Evolutionary conservation across 305 asterid genomes (phyloP).

Genomic region (Plantago coronopus): DNA sequence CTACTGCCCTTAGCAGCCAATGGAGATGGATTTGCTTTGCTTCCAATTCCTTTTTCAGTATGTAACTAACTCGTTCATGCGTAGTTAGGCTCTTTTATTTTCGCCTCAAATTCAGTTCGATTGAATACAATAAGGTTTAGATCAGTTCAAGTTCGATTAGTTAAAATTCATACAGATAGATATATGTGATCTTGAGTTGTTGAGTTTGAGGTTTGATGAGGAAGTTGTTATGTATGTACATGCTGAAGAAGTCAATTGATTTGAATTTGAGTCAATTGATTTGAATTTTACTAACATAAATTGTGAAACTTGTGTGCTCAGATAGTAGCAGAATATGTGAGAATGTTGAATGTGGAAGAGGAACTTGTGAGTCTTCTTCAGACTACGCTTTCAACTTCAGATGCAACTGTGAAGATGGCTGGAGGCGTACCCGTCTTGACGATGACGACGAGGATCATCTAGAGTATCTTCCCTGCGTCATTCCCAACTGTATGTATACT

Average conservation of each 20-base stretch:
- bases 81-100: too few species aligned
- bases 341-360: conserved; percentile 68
- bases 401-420: conserved; percentile 56
- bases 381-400: conserved; percentile 48
- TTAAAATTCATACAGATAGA: too few species aligned
- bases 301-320: conserved; percentile 4
- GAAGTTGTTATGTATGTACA: too few species aligned
- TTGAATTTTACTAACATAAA: not conserved
- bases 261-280: not conserved
- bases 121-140: too few species aligned
- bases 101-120: too few species aligned
- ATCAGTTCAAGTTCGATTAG: too few species aligned
- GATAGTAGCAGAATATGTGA: conserved; percentile 47
- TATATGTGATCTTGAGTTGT: not conserved
- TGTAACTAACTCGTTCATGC: too few species aligned
- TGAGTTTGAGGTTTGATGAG: not conserved
- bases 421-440: conserved; percentile 59
- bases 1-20: conserved; percentile 32
- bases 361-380: conserved; percentile 47
- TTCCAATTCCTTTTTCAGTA: conserved; percentile 43
- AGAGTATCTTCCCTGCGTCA: conserved; percentile 58
- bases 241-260: too few species aligned
- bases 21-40: conserved; percentile 31
- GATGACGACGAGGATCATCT: conserved; percentile 31
- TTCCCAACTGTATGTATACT: conserved; percentile 45